Base-by-base conservation (phyloP, 169 alveolate genomes). In the Eimeria tenella region DNA sequence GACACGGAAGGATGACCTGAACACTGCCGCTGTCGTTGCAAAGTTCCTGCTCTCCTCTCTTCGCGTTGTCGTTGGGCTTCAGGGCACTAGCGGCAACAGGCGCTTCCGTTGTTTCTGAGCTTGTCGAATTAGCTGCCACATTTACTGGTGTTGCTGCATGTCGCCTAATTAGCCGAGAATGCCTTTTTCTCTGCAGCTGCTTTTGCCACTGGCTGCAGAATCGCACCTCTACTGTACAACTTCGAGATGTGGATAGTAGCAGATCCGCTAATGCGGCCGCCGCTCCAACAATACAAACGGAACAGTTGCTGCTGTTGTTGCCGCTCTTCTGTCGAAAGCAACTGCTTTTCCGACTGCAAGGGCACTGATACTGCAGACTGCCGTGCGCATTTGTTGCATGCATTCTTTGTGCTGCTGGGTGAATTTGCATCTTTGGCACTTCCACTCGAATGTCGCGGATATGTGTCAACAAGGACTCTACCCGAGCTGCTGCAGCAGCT, bases 171-270 rank as follows among this genome's bases (percentile, higher is more conserved):
- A 62, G 83, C 23, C 83, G 60, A 50, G 73, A 21, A 6, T 23
- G 19, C 19, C 83, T 68, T 82, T 86, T 86, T 23, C 93, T 63
- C 83, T 65, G 82, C 93, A 65, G 93, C 71, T 86, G 93, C 21
- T 65, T 81, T 70, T 86, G 83, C 83, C 65, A 81, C 15, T 86
- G 83, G 55, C 52, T 21, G 65, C 93, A 65, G 25, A 86, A 65
- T 55, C 49, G 53, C 55, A 86, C 50, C 19, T 86, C 83, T 49
- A 65, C 50, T 25, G 31, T 15, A 9, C 58, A 19, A 13, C 17
- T 7, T 21, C 77, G 55, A 68, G 88, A 23, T 5, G 58, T 60
- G 23, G 90, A 83, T 15, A 50, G 60, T 10, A 83, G 21, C 77
- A 83, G 60, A 21, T 17, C 90, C 7, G 75, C 90, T 52, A 83